Conservation (phyloP, 2,329 filamentous ascomycete species). For the Amesomyces nigricolor region DNA sequence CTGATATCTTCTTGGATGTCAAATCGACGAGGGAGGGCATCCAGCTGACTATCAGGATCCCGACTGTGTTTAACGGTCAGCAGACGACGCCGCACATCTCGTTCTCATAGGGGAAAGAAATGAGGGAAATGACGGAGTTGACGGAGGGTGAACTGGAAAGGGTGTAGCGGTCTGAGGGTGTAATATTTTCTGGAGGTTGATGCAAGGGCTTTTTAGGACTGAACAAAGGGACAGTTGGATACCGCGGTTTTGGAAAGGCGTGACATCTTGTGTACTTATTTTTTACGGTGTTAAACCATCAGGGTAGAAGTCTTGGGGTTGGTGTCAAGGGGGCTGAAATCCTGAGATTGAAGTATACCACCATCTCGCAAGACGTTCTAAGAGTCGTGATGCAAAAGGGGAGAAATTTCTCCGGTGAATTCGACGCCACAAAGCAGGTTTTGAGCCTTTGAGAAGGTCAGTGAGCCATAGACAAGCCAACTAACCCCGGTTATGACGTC, state of each 20-base stretch:
- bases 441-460: too few species aligned
- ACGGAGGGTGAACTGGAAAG: not conserved
- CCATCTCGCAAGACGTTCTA: not conserved
- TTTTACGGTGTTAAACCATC: not conserved
- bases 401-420: not conserved
- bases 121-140: not conserved
- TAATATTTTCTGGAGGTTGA: not conserved
- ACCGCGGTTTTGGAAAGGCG: not conserved
- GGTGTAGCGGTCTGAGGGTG: too few species aligned
- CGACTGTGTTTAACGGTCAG: constrained; percentile 45
- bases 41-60: constrained; percentile 52
- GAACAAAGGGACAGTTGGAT: not conserved
- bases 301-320: not conserved
- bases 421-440: not conserved
- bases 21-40: constrained; percentile 54
- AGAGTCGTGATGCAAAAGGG: not conserved
- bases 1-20: constrained; percentile 52
- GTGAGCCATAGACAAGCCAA: constrained; percentile 6
- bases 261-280: not conserved
- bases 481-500: not conserved
- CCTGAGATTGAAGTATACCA: not conserved
- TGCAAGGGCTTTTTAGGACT: not conserved
- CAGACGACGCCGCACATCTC: constrained; percentile 30
- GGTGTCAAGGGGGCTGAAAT: not conserved
- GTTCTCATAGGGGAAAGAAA: constrained; percentile 25